Percentiles rank a stretch among this genome's conserved stretches.
phyloP scores from a whole-genome alignment of 1,139 yeast genomes.

The Pichia sp. region DNA sequence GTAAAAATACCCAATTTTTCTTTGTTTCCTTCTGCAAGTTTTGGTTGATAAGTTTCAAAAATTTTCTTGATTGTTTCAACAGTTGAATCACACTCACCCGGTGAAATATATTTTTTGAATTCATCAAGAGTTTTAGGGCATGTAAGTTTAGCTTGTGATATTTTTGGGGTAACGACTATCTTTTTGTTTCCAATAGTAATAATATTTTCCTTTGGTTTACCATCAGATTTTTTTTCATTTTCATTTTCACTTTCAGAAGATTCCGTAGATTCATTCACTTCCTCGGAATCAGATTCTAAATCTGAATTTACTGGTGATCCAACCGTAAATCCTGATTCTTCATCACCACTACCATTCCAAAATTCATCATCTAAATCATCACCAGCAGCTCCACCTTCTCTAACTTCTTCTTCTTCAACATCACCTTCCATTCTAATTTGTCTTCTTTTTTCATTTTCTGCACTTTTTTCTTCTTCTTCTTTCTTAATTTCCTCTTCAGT shows the following conservation, averaged over 20 bases:
- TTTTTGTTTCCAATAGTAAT: slow-evolving; percentile 30
- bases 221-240: slow-evolving; percentile 23
- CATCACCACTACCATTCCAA: slow-evolving; percentile 51
- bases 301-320: slow-evolving; percentile 6
- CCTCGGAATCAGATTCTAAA: slow-evolving; percentile 25
- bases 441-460: slow-evolving; percentile 70
- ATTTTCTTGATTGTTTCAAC: slow-evolving; percentile 48
- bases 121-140: slow-evolving; percentile 61
- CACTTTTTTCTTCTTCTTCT: slow-evolving; percentile 62
- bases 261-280: background rate
- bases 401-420: slow-evolving; percentile 33
- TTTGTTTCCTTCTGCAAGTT: slow-evolving; percentile 75
- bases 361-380: slow-evolving; percentile 64
- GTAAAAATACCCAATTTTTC: slow-evolving; percentile 63
- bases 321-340: slow-evolving; percentile 34
- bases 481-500: slow-evolving; percentile 76
- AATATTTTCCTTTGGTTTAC: slow-evolving; percentile 17
- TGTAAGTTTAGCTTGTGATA: slow-evolving; percentile 20
- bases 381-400: slow-evolving; percentile 37
- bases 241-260: slow-evolving; percentile 13
- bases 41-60: slow-evolving; percentile 63
- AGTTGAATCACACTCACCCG: slow-evolving; percentile 38
- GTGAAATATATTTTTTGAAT: slow-evolving; percentile 30
- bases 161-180: slow-evolving; percentile 18
- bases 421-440: slow-evolving; percentile 78